These are phyloP conservation scores for Angomonas ambiguus DNA, from an alignment of 208 protist genomes.

Conservation along the genomic window DNA sequence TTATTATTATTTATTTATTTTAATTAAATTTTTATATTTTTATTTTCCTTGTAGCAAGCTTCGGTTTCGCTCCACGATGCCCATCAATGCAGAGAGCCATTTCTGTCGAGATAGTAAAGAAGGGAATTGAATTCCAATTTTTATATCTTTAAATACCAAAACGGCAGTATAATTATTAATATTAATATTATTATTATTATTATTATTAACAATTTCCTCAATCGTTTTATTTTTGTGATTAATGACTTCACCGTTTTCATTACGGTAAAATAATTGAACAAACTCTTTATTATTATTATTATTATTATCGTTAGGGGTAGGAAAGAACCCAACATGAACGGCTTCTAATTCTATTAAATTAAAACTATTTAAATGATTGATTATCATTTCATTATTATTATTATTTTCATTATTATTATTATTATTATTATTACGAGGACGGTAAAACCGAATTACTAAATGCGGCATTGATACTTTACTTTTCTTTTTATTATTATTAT, in stretches of 20 bases:
- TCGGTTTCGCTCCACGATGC: neutral
- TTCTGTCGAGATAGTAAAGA: neutral
- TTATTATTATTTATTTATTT: slow-evolving; percentile 2
- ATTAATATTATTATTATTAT: too few relatives aligned
- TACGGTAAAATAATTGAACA: neutral
- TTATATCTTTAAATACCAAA: neutral
- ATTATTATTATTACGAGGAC: too few relatives aligned
- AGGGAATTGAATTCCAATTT: neutral
- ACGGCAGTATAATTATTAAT: neutral
- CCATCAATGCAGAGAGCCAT: neutral
- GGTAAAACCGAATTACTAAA: neutral
- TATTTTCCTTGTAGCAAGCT: neutral
- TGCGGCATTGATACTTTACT: neutral
- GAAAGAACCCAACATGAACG: neutral
- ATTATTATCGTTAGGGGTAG: too few relatives aligned
- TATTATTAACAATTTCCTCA: too few relatives aligned
- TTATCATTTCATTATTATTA: slow-evolving; percentile 6
- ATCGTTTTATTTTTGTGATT: neutral
- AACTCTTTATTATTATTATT: neutral
- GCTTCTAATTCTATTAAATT: slow-evolving; percentile 1
- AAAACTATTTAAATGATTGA: slow-evolving; percentile 6
- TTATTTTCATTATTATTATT: neutral
- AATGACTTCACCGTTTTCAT: neutral
- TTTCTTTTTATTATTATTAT: slow-evolving; percentile 2
- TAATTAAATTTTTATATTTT: too few relatives aligned